Conservation (phyloP, 2,329 filamentous ascomycete species). For the Ilyonectria destructans region DNA sequence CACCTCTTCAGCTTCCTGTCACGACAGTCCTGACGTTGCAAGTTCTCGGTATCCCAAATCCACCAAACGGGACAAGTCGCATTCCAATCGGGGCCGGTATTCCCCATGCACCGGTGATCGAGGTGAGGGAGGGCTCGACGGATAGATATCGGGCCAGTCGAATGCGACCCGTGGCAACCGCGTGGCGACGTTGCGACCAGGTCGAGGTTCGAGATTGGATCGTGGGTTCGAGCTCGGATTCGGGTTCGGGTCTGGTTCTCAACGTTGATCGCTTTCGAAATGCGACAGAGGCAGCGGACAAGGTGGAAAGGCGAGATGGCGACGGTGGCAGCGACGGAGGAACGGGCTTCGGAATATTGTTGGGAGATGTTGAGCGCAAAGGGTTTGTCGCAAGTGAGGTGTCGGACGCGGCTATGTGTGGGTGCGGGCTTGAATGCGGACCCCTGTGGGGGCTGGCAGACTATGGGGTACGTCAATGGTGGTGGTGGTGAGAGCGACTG, state of each 20-base stretch:
- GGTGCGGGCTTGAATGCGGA: slow-evolving; percentile 39
- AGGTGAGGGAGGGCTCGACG: background rate
- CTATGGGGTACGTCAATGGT: slow-evolving; percentile 48
- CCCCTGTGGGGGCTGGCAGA: slow-evolving; percentile 46
- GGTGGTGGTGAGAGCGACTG: slow-evolving; percentile 28
- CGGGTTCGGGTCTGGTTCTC: background rate
- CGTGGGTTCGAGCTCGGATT: background rate
- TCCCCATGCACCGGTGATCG: slow-evolving; percentile 25
- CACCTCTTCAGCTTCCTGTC: slow-evolving; percentile 33
- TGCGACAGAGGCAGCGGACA: background rate
- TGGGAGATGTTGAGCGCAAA: slow-evolving; percentile 28
- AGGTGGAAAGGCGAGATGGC: background rate
- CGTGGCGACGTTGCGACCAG: slow-evolving; percentile 2
- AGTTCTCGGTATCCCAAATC: slow-evolving; percentile 33
- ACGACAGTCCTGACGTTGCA: slow-evolving; percentile 9
- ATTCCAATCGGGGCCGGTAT: slow-evolving; percentile 33
- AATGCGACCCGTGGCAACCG: slow-evolving; percentile 10
- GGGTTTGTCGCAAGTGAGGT: slow-evolving; percentile 27
- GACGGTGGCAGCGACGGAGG: background rate
- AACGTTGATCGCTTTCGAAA: slow-evolving; percentile 9
- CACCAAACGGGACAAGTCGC: slow-evolving; percentile 28
- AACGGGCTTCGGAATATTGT: slow-evolving; percentile 12
- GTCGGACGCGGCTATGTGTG: slow-evolving; percentile 32
- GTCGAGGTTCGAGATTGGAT: background rate
- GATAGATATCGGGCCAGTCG: slow-evolving; percentile 13